These are phyloP conservation scores for Cercospora citrullina DNA, from an alignment of 2,329 filamentous ascomycete species.

Conservation along the genomic window DNA sequence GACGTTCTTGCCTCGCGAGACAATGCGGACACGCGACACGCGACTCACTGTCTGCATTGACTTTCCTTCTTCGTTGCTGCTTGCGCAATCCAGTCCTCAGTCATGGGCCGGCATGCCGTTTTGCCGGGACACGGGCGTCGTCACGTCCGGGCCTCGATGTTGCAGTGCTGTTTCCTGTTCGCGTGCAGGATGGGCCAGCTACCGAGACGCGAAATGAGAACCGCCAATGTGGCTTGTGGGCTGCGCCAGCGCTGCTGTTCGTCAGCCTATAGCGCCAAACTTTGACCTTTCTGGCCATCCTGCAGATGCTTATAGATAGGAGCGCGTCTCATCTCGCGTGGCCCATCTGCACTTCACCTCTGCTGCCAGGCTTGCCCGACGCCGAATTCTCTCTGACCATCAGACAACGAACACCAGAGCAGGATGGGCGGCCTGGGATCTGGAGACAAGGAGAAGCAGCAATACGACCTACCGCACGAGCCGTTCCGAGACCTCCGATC, in stretches of 20 bases:
- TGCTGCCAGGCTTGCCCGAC: neutral
- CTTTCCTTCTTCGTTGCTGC: neutral
- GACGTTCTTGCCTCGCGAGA: neutral
- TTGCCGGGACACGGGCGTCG: neutral
- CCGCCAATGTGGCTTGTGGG: neutral
- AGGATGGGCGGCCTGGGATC: slow-evolving; percentile 4
- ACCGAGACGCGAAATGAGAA: slow-evolving; percentile 6
- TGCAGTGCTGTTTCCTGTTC: neutral
- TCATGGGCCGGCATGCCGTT: neutral
- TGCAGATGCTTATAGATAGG: slow-evolving; percentile 4
- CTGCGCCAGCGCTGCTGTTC: neutral
- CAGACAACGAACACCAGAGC: neutral
- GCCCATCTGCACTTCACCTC: slow-evolving; percentile 1
- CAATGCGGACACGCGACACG: neutral
- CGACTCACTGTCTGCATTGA: neutral
- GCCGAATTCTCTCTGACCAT: neutral
- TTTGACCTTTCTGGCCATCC: neutral
- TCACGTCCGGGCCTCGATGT: neutral
- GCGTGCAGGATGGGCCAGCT: neutral
- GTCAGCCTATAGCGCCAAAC: neutral
- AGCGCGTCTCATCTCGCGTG: slow-evolving; percentile 1
- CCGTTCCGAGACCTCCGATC: slow-evolving; percentile 15
- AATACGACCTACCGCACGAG: slow-evolving; percentile 1
- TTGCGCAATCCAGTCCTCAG: neutral
- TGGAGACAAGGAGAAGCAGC: slow-evolving; percentile 13